phyloP scores from a whole-genome alignment of 768 basidiomycete species.

The Melanogaster broomeanus region DNA sequence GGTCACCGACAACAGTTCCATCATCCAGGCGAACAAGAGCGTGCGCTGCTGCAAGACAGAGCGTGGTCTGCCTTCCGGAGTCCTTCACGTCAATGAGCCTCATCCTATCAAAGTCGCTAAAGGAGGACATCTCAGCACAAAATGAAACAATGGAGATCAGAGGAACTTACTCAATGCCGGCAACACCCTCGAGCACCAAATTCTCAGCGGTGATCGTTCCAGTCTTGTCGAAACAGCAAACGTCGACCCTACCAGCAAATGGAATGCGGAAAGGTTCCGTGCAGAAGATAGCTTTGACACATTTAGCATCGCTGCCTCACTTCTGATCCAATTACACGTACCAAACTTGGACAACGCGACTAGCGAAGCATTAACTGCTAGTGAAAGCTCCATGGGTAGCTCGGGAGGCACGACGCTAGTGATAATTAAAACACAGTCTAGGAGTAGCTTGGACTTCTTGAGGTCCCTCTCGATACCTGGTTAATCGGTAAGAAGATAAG shows the following conservation, averaged over 20 bases:
- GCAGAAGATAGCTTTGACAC: slow-evolving; percentile 85
- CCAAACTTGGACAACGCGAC: slow-evolving; percentile 93
- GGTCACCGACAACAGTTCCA: slow-evolving; percentile 92
- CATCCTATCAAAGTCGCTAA: slow-evolving; percentile 57
- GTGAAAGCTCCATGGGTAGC: slow-evolving; percentile 94
- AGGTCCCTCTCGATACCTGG: slow-evolving; percentile 87
- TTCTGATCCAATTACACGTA: slow-evolving; percentile 37
- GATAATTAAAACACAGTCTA: slow-evolving; percentile 95
- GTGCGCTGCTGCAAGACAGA: slow-evolving; percentile 92
- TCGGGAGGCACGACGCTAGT: slow-evolving; percentile 98
- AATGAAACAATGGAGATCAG: not conserved
- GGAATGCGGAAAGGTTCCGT: slow-evolving; percentile 99
- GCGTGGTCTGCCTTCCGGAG: slow-evolving; percentile 73
- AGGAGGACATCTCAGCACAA: slow-evolving; percentile 4
- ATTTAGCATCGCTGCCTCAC: not conserved
- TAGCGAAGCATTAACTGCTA: slow-evolving; percentile 94
- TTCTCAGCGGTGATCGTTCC: slow-evolving; percentile 98
- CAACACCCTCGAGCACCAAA: slow-evolving; percentile 91
- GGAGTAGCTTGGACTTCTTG: slow-evolving; percentile 91
- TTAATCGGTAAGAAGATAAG: slow-evolving; percentile 5
- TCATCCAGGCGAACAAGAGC: slow-evolving; percentile 94
- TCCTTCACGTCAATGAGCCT: slow-evolving; percentile 81
- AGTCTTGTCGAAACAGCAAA: slow-evolving; percentile 99
- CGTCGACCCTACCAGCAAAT: slow-evolving; percentile 91
- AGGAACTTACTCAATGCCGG: slow-evolving; percentile 82